These are phyloP conservation scores for Fusarium nurragi DNA, from an alignment of 2,329 filamentous ascomycete species.

Conservation along the genomic window DNA sequence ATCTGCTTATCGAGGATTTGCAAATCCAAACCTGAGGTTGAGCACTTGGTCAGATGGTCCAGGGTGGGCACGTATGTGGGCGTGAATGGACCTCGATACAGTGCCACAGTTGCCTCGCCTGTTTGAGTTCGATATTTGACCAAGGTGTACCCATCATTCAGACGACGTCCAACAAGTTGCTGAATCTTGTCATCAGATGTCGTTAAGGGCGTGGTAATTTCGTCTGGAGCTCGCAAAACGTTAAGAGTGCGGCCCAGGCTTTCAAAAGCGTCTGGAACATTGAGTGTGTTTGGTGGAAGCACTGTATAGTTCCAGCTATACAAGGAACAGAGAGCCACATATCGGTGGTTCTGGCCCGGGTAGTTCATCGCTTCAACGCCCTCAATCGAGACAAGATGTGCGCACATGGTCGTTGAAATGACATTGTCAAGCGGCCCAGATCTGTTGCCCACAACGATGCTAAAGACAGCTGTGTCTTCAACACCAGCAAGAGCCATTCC, in stretches of 20 bases:
- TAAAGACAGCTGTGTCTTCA: conserved; percentile 45
- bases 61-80: not conserved
- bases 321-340: conserved; percentile 50
- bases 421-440: conserved; percentile 45
- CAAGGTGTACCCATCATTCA: conserved; percentile 54
- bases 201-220: not conserved
- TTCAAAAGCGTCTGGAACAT: conserved; percentile 48
- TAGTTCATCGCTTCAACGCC: conserved; percentile 46
- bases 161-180: conserved; percentile 17
- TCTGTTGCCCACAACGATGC: conserved; percentile 49
- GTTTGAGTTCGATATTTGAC: not conserved
- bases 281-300: conserved; percentile 47
- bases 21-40: conserved; percentile 50
- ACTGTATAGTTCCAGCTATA: conserved; percentile 54
- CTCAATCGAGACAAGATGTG: conserved; percentile 53
- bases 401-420: conserved; percentile 43
- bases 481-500: conserved; percentile 51
- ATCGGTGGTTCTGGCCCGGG: conserved; percentile 11
- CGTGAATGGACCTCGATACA: not conserved
- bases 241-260: conserved; percentile 33
- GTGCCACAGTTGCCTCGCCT: conserved; percentile 1
- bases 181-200: not conserved
- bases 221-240: conserved; percentile 17
- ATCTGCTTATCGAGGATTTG: conserved; percentile 52
- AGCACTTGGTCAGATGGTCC: conserved; percentile 30